Conservation (phyloP, 2,329 filamentous ascomycete species). For the Nemania diffusa region DNA sequence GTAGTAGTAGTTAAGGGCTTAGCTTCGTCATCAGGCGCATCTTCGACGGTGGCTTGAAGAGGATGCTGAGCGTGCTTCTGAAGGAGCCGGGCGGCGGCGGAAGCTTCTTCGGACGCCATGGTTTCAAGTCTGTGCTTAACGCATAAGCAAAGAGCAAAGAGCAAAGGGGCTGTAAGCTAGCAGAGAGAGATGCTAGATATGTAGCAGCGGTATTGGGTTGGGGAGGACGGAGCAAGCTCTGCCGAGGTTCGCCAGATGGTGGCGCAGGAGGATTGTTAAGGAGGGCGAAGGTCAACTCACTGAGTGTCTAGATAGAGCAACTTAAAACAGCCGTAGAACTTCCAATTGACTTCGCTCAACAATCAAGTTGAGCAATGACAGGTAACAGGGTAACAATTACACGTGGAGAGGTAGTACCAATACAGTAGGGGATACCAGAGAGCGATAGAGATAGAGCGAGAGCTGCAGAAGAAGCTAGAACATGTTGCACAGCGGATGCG, state of each 20-base stretch:
- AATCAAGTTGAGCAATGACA: constrained; percentile 36
- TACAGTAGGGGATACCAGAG: constrained; percentile 39
- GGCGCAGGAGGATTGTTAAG: not conserved
- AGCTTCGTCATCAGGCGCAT: constrained; percentile 82
- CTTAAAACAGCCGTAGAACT: constrained; percentile 30
- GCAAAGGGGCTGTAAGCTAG: not conserved
- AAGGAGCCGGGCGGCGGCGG: constrained; percentile 70
- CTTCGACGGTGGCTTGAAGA: constrained; percentile 77
- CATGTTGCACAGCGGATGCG: constrained; percentile 42
- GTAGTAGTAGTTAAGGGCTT: constrained; percentile 63
- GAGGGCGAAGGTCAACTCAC: constrained; percentile 28
- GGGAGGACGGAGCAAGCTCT: not conserved
- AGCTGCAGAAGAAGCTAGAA: constrained; percentile 41
- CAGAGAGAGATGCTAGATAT: not conserved
- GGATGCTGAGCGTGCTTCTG: constrained; percentile 67
- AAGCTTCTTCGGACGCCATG: constrained; percentile 63
- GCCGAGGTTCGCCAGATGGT: not conserved
- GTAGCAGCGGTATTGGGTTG: not conserved
- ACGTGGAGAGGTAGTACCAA: constrained; percentile 45
- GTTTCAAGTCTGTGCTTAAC: constrained; percentile 35
- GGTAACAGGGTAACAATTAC: constrained; percentile 40
- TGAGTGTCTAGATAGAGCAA: constrained; percentile 32
- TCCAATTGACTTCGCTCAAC: constrained; percentile 40
- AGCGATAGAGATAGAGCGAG: constrained; percentile 36
- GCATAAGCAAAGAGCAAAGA: constrained; percentile 6